These are phyloP conservation scores for Panicum miliaceum DNA, from an alignment of 176 grass and related monocot genomes.

Conservation along the genomic window DNA sequence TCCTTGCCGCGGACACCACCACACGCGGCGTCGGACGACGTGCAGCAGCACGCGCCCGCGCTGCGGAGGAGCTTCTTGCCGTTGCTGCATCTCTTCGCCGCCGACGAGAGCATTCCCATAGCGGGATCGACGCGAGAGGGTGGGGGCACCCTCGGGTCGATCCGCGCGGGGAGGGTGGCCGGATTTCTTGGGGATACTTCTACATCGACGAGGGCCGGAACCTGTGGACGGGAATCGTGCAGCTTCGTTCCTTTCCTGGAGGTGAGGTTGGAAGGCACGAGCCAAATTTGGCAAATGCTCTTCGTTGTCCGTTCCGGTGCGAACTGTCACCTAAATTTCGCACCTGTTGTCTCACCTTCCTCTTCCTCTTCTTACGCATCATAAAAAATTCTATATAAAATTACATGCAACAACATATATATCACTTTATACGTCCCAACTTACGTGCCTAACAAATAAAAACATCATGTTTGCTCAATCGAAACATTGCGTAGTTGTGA, in stretches of 20 bases:
- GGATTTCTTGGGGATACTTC: constrained; percentile 46
- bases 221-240: constrained; percentile 44
- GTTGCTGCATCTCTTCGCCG: constrained; percentile 49
- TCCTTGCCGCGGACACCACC: constrained; percentile 45
- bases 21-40: neutral
- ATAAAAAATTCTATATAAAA: too few species aligned
- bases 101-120: constrained; percentile 49
- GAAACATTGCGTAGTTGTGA: too few species aligned
- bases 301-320: constrained; percentile 10
- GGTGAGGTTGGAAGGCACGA: neutral
- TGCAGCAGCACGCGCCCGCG: constrained; percentile 24
- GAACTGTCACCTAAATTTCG: constrained; percentile 2
- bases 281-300: constrained; percentile 40
- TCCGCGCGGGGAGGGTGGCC: constrained; percentile 10
- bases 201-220: neutral
- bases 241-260: neutral
- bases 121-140: constrained; percentile 54
- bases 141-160: constrained; percentile 46
- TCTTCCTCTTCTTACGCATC: too few species aligned
- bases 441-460: too few species aligned
- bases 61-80: constrained; percentile 43
- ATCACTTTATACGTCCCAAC: too few species aligned
- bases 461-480: too few species aligned
- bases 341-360: too few species aligned
- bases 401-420: too few species aligned